Conservation (phyloP, 371 early-diverging fungal genomes). For the Mucor sp. region DNA sequence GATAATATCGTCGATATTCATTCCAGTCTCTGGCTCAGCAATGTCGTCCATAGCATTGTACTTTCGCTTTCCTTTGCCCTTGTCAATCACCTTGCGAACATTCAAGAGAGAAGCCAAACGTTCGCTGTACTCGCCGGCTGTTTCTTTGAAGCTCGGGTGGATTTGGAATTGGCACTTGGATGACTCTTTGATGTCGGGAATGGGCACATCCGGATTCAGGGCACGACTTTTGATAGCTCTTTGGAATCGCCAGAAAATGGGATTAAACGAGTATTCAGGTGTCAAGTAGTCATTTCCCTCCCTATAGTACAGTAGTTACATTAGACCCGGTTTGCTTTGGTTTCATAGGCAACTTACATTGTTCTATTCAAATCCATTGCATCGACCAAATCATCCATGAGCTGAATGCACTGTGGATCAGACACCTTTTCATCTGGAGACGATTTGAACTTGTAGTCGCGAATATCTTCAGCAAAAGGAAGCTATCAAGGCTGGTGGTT, state of each 20-base stretch:
- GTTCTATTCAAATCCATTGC: conserved; percentile 14
- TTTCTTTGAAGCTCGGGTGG: conserved; percentile 17
- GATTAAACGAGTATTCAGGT: conserved; percentile 60
- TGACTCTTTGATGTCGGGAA: conserved; percentile 52
- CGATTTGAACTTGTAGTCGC: conserved; percentile 16
- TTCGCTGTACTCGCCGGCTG: conserved; percentile 35
- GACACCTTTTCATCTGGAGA: not conserved
- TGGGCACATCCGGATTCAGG: conserved; percentile 47
- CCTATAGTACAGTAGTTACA: not conserved
- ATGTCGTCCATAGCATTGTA: not conserved
- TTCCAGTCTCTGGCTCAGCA: not conserved
- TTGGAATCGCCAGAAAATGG: conserved; percentile 56
- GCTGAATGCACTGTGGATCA: not conserved
- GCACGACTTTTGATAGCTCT: conserved; percentile 62
- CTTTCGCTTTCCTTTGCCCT: not conserved
- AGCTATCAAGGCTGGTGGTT: conserved; percentile 36
- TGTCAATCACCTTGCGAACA: not conserved
- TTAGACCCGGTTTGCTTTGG: not conserved
- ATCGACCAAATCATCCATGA: conserved; percentile 16
- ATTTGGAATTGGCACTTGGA: not conserved
- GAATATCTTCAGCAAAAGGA: conserved; percentile 73
- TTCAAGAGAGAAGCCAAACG: not conserved
- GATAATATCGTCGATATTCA: not conserved
- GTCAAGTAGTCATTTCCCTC: conserved; percentile 30
- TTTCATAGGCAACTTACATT: not conserved